Conservation (phyloP, 2,329 filamentous ascomycete species). For the Arthrinium puccinioides region DNA sequence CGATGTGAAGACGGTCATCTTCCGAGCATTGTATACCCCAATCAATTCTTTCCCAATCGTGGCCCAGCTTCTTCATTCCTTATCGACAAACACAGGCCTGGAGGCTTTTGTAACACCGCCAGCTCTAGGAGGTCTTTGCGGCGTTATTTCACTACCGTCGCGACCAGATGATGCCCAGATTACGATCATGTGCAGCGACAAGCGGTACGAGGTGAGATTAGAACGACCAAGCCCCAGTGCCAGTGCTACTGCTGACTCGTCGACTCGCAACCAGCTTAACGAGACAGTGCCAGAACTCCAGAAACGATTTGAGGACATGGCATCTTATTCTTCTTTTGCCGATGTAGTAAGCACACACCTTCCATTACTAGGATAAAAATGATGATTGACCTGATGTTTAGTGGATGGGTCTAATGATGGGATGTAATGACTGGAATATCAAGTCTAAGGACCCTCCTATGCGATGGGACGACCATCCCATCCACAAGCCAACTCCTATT, state of each 20-base stretch:
- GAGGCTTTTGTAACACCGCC: conserved; percentile 4
- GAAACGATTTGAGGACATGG: conserved; percentile 20
- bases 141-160: conserved; percentile 12
- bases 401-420: conserved; percentile 24
- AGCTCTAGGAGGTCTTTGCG: conserved; percentile 11
- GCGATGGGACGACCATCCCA: conserved; percentile 21
- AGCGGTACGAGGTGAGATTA: conserved; percentile 16
- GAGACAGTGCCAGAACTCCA: conserved; percentile 20
- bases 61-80: conserved; percentile 22
- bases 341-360: too few relatives aligned
- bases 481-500: conserved; percentile 20
- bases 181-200: conserved; percentile 27
- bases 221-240: neutral
- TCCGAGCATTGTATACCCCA: conserved; percentile 27
- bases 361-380: too few relatives aligned
- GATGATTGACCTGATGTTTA: too few relatives aligned
- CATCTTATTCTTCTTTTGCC: conserved; percentile 24
- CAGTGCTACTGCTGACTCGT: neutral
- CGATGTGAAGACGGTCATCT: conserved; percentile 28
- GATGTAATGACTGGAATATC: conserved; percentile 26
- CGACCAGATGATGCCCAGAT: conserved; percentile 20
- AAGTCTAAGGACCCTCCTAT: conserved; percentile 23
- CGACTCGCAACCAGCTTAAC: too few relatives aligned
- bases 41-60: conserved; percentile 21
- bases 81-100: conserved; percentile 16